Evolutionary conservation across 257 asterid genomes (phyloP).

Genomic region (Thymus mandschuricus): DNA sequence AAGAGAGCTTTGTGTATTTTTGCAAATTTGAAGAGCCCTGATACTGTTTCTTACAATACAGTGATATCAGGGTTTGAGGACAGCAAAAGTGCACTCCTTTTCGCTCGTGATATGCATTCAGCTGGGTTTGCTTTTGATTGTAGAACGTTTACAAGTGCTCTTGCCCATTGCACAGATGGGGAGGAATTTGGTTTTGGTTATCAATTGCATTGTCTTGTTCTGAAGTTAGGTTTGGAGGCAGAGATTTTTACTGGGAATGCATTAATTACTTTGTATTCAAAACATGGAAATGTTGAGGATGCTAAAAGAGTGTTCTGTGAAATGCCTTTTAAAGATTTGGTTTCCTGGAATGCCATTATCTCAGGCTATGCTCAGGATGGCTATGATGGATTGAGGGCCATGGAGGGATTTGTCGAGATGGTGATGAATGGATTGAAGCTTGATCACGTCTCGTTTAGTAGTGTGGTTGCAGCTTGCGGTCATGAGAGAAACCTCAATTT

Average conservation of each 20-base stretch:
- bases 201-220: slow-evolving; percentile 61
- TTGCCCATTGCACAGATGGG: slow-evolving; percentile 65
- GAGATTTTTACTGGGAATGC: slow-evolving; percentile 79
- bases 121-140: slow-evolving; percentile 66
- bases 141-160: slow-evolving; percentile 62
- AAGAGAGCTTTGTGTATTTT: slow-evolving; percentile 56
- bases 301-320: slow-evolving; percentile 63
- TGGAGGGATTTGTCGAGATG: slow-evolving; percentile 59
- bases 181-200: slow-evolving; percentile 60
- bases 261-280: slow-evolving; percentile 73
- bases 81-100: slow-evolving; percentile 56
- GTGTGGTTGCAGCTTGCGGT: slow-evolving; percentile 81
- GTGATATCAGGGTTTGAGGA: slow-evolving; percentile 72
- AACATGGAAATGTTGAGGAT: slow-evolving; percentile 57
- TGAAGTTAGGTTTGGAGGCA: slow-evolving; percentile 54
- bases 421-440: slow-evolving; percentile 49
- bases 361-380: slow-evolving; percentile 90
- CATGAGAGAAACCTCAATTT: slow-evolving; percentile 65
- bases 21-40: slow-evolving; percentile 54
- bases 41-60: slow-evolving; percentile 79
- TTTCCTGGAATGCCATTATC: slow-evolving; percentile 91
- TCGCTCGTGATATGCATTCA: slow-evolving; percentile 61
- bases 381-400: slow-evolving; percentile 54
- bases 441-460: slow-evolving; percentile 79
- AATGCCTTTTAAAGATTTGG: slow-evolving; percentile 67